Base-by-base conservation (phyloP, 345 rosid species). In the Geranium rotundifolium region DNA sequence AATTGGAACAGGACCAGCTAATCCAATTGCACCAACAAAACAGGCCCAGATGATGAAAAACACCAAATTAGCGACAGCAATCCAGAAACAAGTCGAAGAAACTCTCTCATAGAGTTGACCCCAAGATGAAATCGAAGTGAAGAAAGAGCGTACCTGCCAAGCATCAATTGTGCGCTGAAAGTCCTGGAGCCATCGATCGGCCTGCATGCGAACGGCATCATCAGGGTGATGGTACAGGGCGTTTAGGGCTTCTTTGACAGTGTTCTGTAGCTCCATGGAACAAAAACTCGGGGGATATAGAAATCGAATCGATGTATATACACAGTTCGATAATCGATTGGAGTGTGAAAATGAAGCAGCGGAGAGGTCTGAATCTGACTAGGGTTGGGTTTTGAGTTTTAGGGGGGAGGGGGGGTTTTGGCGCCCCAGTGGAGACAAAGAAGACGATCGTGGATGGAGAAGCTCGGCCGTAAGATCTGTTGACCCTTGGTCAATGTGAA, bases 161-260 rank as follows among this genome's bases (percentile, higher is more conserved):
- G 99, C 97, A 73, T 95, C 97, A 77, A 95, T 71, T 23, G 97
- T 90, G 76, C 84, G 93, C 67, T 95, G 97, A 73, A 95, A 90
- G 58, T 75, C 81, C 70, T 90, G 99, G 31, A 93, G 81, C 95
- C 91, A 93, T 5, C 80, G 88, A 88, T 93, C 99, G 63, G 99
- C 99, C 70, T 86, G 80, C 70, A 76, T 77, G 58, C 96, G 97
- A 31, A 85, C 83, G 61, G 75, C 71, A 71, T 88, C 99, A 65
- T 95, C 97, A 19, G 97, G 97, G 69, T 86, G 95, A 85, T 89
- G 97, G 71, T 93, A 93, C 75, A 93, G 89, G 61, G 95, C 90
- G 75, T 82, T 88, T 79, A 90, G 95, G 83, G 99, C 99, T 71
- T 88, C 90, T 76, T 88, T 90, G 78, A 90, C 97, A 54, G 90